Base-by-base conservation (phyloP, 1,284 basidiomycete genomes). In the Megacollybia platyphylla region DNA sequence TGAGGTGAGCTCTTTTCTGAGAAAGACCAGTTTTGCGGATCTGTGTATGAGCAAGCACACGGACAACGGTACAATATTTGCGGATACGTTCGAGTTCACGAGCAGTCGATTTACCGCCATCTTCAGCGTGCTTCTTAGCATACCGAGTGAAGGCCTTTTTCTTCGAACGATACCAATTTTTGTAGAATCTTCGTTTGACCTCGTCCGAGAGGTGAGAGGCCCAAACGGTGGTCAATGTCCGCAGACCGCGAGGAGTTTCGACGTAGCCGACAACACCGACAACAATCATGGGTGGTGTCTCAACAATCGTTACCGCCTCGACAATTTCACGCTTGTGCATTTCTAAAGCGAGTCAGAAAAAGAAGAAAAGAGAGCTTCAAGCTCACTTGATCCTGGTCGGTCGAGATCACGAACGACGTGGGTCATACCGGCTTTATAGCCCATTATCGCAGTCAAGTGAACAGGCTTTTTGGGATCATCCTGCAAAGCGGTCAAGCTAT, bases 121-220 rank as follows among this genome's bases (percentile, higher is more conserved):
- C 87, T 69, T 97, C 94, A 45, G 93, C 87, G 67, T 96, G 87
- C 77, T 97, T 97, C 86, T 97, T 97, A 64, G 94, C 94, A 70
- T 97, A 94, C 53, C 84, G 84, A 58, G 94, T 97, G 80, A 97
- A 97, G 39, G 94, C 94, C 84, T 99, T 99, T 83, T 97, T 98
- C 88, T 99, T 99, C 48, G 90, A 94, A 57, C 90, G 85, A 79
- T 98, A 98, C 96, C 96, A 99, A 83, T 97, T 98, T 81, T 94
- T 97, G 87, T 97, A 97, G 87, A 98, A 97, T 58, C 96, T 83
- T 62, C 96, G 89, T 73, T 96, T 97, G 63, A 98, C 67, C 66
- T 97, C 94, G 61, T 74, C 89, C 49, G 71, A 90, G 56, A 74
- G 85, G 64, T 77, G 85, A 51, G 70, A 92, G 52, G 69, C 89